phyloP scores from a whole-genome alignment of 805 yeast species.

The Myxozyma melibiosi region DNA sequence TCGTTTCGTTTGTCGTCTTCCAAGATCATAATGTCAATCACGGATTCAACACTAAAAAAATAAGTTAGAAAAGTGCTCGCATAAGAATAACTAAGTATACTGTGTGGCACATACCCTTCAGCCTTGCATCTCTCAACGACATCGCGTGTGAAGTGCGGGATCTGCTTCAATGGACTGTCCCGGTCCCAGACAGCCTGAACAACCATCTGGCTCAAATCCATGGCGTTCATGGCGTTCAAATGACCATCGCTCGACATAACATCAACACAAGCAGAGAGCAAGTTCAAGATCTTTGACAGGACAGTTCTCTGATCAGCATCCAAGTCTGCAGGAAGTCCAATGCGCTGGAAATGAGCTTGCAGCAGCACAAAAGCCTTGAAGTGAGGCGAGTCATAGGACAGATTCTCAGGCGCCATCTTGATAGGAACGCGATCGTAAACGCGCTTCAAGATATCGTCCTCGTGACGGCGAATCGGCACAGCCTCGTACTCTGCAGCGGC shows the following conservation, averaged over 20 bases:
- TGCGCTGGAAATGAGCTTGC: slow-evolving; percentile 79
- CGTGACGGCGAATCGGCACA: slow-evolving; percentile 65
- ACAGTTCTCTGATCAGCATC: slow-evolving; percentile 58
- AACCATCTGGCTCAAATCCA: slow-evolving; percentile 88
- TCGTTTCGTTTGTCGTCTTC: slow-evolving; percentile 71
- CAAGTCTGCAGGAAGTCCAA: slow-evolving; percentile 63
- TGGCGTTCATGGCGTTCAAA: slow-evolving; percentile 73
- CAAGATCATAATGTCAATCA: slow-evolving; percentile 72
- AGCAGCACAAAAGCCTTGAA: slow-evolving; percentile 73
- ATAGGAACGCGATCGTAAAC: slow-evolving; percentile 66
- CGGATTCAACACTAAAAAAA: slow-evolving; percentile 58
- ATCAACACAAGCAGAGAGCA: slow-evolving; percentile 73
- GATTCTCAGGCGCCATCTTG: slow-evolving; percentile 46
- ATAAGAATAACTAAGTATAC: not conserved
- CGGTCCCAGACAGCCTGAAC: slow-evolving; percentile 84
- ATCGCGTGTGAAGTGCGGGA: slow-evolving; percentile 63
- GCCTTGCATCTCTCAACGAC: slow-evolving; percentile 58
- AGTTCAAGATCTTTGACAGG: slow-evolving; percentile 51
- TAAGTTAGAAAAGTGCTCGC: not conserved
- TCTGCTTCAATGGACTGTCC: slow-evolving; percentile 75
- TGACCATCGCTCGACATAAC: slow-evolving; percentile 77
- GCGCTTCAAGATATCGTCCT: slow-evolving; percentile 50
- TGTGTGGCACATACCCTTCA: slow-evolving; percentile 36
- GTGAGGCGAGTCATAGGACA: slow-evolving; percentile 53
- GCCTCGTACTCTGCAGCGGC: slow-evolving; percentile 72